Evolutionary conservation across 2,329 filamentous ascomycete species (phyloP), one percentile per base, ranked within the genome.

Genomic region (Graphilbum fragrans): DNA sequence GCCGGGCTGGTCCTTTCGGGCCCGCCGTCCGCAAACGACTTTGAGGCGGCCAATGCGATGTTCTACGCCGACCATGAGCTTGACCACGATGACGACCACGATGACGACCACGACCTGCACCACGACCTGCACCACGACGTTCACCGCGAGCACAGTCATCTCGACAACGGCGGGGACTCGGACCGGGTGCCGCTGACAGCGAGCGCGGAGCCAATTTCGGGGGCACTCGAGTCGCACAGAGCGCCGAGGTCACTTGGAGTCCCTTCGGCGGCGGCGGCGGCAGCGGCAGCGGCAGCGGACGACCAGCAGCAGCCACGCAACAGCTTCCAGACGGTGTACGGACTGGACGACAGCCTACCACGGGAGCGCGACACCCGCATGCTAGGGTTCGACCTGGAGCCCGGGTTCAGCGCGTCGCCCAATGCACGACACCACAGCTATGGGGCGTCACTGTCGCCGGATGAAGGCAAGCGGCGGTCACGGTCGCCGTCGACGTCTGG

Each of bases 401-500:
- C 69, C 37, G 74, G 72, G 6, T 58, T 67, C 42, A 62, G 65
- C 35, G 58, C 68, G 7, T 59, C 65, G 37, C 27, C 35, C 5
- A 39, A 21, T 12, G 20, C 20, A 12, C 69, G 72, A 45, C 65
- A 68, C 46, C 65, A 67, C 46, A 75, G 72, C 49, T 74, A 77
- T 55, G 74, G 79, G 41, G 65, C 62, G 54, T 74, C 62, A 50
- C 67, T 74, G 42, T 63, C 61, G 22, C 74, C 76, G 7, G 64
- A 61, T 18, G 68, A 67, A 20, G 59, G 63, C 45, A 55, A 57
- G 40, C 66, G 69, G 40, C 65, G 71, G 35, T 82, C 81, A 35
- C 66, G 80, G 32, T 77, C 80, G 2, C 67, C 74, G 2, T 80
- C 79, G 17, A 70, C 73, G 9, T 70, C 75, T 11, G 74, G 73